phyloP scores from a whole-genome alignment of 257 asterid species.

The Plantago ovata region DNA sequence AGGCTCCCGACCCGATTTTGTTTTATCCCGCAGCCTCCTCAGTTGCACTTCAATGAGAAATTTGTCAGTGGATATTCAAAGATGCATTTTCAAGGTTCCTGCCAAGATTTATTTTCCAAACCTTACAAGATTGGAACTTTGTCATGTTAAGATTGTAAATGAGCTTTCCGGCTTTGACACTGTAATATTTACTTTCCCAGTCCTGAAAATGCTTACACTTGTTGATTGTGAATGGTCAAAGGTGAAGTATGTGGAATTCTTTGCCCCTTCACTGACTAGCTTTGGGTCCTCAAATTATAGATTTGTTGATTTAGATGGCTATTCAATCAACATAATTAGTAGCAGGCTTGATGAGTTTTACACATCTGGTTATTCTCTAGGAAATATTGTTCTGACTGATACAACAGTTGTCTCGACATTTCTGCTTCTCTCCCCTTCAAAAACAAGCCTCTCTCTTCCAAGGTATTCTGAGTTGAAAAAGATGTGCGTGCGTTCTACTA shows the following conservation, averaged over 20 bases:
- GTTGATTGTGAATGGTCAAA: background rate
- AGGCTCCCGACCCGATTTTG: background rate
- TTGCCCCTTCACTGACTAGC: background rate
- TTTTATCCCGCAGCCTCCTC: background rate
- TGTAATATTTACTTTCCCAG: background rate
- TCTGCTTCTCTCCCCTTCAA: background rate
- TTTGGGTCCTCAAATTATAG: background rate
- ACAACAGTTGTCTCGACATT: background rate
- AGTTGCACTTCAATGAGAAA: background rate
- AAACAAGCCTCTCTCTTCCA: background rate
- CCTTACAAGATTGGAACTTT: background rate
- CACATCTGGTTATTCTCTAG: background rate
- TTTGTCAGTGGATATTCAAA: background rate
- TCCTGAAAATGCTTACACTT: background rate
- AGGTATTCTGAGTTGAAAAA: background rate
- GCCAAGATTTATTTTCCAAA: background rate
- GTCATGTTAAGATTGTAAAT: background rate
- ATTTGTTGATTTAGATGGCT: background rate
- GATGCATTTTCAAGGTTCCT: background rate
- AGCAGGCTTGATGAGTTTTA: background rate
- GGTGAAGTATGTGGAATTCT: background rate
- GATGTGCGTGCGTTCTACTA: too few species aligned
- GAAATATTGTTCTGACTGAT: background rate
- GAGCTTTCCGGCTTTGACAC: background rate
- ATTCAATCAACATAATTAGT: background rate